These are phyloP conservation scores for Backusella luteola DNA, from an alignment of 192 early-diverging fungal species.

Conservation along the genomic window DNA sequence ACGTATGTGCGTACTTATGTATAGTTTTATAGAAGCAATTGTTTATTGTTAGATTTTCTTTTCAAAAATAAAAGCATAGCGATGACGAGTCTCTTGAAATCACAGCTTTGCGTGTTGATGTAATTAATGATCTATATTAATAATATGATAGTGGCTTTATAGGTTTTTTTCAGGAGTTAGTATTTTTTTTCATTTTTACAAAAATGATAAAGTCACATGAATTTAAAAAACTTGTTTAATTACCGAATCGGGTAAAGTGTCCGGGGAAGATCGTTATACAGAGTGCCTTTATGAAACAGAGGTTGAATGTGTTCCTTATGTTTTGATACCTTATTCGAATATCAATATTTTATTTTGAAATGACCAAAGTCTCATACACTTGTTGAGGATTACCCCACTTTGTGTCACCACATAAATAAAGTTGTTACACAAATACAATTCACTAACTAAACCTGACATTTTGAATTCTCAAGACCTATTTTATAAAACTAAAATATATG, in stretches of 20 bases:
- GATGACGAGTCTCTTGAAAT: neutral
- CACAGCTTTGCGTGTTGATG: neutral
- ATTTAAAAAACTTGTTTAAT: conserved; percentile 4
- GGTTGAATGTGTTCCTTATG: neutral
- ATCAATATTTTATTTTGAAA: neutral
- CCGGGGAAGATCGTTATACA: neutral
- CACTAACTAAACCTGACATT: neutral
- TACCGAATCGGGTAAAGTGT: neutral
- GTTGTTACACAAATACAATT: neutral
- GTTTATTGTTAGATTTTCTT: neutral
- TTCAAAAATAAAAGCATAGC: neutral
- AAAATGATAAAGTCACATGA: neutral
- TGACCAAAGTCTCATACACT: neutral
- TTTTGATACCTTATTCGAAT: neutral
- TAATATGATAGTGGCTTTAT: neutral
- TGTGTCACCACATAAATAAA: neutral
- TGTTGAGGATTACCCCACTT: neutral
- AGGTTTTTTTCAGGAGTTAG: neutral
- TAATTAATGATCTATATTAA: neutral
- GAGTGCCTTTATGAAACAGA: neutral
- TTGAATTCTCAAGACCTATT: neutral
- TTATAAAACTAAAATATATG: neutral
- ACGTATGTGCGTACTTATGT: neutral
- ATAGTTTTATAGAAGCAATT: neutral
- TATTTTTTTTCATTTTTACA: neutral